Evolutionary conservation across 169 alveolate species (phyloP).

Genomic region (Pseudocohnilembus persalinus): DNA sequence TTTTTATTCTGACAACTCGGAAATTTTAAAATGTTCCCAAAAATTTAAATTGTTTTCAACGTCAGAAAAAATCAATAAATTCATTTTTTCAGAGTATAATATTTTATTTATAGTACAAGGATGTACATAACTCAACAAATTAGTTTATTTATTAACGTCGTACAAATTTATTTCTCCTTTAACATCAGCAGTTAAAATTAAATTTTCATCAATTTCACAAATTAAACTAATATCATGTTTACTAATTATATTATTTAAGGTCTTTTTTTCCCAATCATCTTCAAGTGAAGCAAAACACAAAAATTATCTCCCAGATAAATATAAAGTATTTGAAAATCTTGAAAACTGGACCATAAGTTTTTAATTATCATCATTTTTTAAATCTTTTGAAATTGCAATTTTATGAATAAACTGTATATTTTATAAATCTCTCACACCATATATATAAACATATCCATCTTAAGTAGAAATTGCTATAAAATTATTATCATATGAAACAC

Average conservation of each 20-base stretch:
- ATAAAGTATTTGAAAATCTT: not conserved
- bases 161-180: not conserved
- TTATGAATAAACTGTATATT: not conserved
- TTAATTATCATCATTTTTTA: too few species aligned
- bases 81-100: not conserved
- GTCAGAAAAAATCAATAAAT: not conserved
- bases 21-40: too few species aligned
- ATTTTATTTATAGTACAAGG: not conserved
- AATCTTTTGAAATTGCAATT: not conserved
- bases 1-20: too few species aligned
- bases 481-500: not conserved
- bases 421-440: not conserved
- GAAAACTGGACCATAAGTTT: not conserved
- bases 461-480: not conserved
- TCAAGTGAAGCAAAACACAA: not conserved
- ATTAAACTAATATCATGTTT: not conserved
- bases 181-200: not conserved
- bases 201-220: not conserved
- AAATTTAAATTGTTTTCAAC: not conserved
- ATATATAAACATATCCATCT: not conserved
- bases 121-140: not conserved
- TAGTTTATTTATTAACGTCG: not conserved
- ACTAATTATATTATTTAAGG: not conserved
- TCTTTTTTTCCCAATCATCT: not conserved
- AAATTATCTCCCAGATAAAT: not conserved